Base-by-base conservation (phyloP, 306 rosid genomes). In the Citrullus amarus region DNA sequence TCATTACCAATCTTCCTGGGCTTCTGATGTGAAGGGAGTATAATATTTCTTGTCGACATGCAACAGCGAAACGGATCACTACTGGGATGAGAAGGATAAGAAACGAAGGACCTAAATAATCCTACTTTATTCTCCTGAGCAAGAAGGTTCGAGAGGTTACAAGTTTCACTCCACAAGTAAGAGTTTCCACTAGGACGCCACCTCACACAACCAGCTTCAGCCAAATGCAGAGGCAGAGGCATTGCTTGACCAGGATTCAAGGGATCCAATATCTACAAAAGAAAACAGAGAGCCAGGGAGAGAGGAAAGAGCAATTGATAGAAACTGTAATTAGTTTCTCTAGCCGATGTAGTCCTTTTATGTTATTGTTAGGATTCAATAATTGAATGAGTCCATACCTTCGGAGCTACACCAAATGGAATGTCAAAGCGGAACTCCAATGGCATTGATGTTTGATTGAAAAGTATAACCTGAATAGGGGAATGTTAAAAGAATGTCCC, bases 391-490 rank as follows among this genome's bases (percentile, higher is more conserved):
- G 36, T 17, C 59, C 78, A 66, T 86, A 94, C 98, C 97, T 86
- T 94, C 18, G 98, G 97, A 57, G 96, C 85, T 72, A 95, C 84
- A 48, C 98, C 91, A 78, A 95, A 90, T 16, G 98, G 98, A 84
- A 92, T 95, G 85, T 95, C 98, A 83, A 95, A 95, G 59, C 98
- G 92, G 84, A 95, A 89, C 86, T 95, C 96, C 84, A 95, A 81
- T 16, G 98, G 90, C 69, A 75, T 77, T 59, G 93, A 84, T 77
- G 97, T 90, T 62, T 91, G 87, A 84, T 95, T 95, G 76, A 88
- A 84, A 83, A 95, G 93, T 77, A 95, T 90, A 85, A 92, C 98
- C 98, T 95, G 86, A 44, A 81, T 53, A 73, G 46, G 81, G 48
- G 46, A 85, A 82, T 50, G 78, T 85, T 16, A 73, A 76, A 44